These are phyloP conservation scores for Platanthera guangdongensis DNA, from an alignment of 106 monocot species.

Conservation along the genomic window DNA sequence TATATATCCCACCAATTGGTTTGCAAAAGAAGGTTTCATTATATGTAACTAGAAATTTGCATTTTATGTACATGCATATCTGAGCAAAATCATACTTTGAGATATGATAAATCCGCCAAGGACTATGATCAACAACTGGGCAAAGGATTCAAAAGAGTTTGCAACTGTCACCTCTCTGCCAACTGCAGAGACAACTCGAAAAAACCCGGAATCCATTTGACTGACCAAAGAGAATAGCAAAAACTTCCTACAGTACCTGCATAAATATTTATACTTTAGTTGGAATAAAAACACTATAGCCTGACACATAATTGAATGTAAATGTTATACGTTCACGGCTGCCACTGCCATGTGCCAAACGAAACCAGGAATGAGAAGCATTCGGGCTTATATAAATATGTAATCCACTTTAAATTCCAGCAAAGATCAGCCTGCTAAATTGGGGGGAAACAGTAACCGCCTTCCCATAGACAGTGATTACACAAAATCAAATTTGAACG, in stretches of 20 bases:
- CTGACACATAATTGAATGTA: not conserved
- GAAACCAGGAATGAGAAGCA: too few relatives aligned
- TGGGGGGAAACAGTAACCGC: too few relatives aligned
- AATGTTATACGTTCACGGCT: not conserved
- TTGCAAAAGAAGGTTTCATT: too few relatives aligned
- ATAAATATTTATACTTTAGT: not conserved
- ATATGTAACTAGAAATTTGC: not conserved
- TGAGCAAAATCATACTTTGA: constrained; percentile 22
- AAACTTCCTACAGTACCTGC: constrained; percentile 39
- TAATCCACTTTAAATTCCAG: too few relatives aligned
- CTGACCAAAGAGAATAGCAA: constrained; percentile 30
- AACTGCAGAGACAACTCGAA: constrained; percentile 41
- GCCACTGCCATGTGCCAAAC: too few relatives aligned
- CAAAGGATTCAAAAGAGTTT: constrained; percentile 47
- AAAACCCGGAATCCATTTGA: constrained; percentile 53
- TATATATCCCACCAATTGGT: too few relatives aligned
- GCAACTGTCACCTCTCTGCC: constrained; percentile 52
- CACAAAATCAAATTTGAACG: too few relatives aligned
- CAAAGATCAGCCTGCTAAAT: too few relatives aligned
- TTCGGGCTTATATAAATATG: too few relatives aligned
- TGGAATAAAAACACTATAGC: not conserved
- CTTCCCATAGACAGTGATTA: too few relatives aligned
- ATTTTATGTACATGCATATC: not conserved
- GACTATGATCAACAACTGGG: constrained; percentile 31
- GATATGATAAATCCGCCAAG: constrained; percentile 55